Base-by-base conservation (phyloP, 768 basidiomycete species). In the Astraeus odoratus region DNA sequence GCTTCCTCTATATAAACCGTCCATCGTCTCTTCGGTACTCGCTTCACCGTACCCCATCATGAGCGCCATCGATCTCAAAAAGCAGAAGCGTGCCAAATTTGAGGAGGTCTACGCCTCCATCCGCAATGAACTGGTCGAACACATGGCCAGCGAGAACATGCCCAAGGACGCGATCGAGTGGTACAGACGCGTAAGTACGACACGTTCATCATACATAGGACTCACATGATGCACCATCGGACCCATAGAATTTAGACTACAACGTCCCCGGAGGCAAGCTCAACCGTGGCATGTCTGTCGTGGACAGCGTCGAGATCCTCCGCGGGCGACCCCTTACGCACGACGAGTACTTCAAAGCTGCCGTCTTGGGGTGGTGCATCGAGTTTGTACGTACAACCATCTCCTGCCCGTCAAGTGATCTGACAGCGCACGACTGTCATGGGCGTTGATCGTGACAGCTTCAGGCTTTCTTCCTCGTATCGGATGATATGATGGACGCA, bases 181-280 rank as follows among this genome's bases (percentile, higher is more conserved):
- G 91, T 97, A 80, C 64, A 73, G 75, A 52, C 75, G 76, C 50
- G 94, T 95, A n/a, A n/a, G n/a, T n/a, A n/a, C n/a, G n/a, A n/a
- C n/a, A 47, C 31, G 81, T 70, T 15, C 16, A n/a, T 39, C 24
- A 8, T 26, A 27, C 22, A 19, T 23, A 19, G 9, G 24, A 25
- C 19, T 16, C 24, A 27, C 30, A 35, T 15, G 18, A n/a, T 29
- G 12, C 46, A 39, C 22, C 44, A 22, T 26, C 35, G 5, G 8
- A 4, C 39, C 13, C 19, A 9, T 54, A 93, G 90, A 93, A 76
- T 61, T 70, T 98, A 45, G 78, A 93, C 53, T 86, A 92, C 72
- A 98, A 97, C 66, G 86, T 89, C n/a, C 93, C 93, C 0, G 89
- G 91, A 33, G 93, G 92, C 3, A 98, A 98, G 67, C 82, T 97